A percentile compares a stretch with the other conserved stretches of the same genome.
phyloP scores from a whole-genome alignment of 805 yeast genomes.

The Kazachstania taianensis region DNA sequence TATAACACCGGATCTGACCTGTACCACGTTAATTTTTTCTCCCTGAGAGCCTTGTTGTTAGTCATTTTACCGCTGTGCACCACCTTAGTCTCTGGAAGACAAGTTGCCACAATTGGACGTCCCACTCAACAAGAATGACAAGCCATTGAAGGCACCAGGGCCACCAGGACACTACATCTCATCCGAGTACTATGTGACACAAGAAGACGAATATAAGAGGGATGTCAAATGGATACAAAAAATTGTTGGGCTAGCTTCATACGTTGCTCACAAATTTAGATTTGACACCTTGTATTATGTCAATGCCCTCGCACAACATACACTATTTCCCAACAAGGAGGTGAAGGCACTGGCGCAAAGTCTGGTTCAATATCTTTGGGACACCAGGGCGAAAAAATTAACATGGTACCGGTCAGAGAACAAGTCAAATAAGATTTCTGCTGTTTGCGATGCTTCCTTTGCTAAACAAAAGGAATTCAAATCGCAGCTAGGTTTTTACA shows the following conservation, averaged over 20 bases:
- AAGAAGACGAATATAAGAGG: not conserved
- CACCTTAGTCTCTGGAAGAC: no score
- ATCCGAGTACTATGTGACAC: not conserved
- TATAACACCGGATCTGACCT: no score
- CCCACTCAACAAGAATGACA: constrained; percentile 1
- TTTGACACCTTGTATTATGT: constrained; percentile 8
- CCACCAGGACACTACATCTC: constrained; percentile 7
- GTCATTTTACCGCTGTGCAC: no score
- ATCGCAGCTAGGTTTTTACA: constrained; percentile 4
- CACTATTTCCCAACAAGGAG: constrained; percentile 5
- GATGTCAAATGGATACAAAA: constrained; percentile 6
- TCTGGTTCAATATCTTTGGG: constrained; percentile 5
- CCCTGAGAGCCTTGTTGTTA: constrained; percentile 5
- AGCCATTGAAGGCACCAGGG: constrained; percentile 6
- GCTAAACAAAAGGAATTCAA: constrained; percentile 2
- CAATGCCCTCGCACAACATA: constrained; percentile 6
- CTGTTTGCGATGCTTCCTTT: constrained; percentile 4
- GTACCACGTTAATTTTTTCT: constrained; percentile 2
- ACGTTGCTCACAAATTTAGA: constrained; percentile 6
- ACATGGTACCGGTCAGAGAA: constrained; percentile 1
- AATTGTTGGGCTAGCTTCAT: constrained; percentile 6
- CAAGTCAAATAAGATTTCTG: not conserved
- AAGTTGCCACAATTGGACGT: constrained; percentile 5
- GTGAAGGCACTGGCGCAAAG: constrained; percentile 2
- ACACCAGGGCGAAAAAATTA: constrained; percentile 4